phyloP scores from a whole-genome alignment of 495 filamentous ascomycete genomes.

The Penicillium macrosclerotiorum region DNA sequence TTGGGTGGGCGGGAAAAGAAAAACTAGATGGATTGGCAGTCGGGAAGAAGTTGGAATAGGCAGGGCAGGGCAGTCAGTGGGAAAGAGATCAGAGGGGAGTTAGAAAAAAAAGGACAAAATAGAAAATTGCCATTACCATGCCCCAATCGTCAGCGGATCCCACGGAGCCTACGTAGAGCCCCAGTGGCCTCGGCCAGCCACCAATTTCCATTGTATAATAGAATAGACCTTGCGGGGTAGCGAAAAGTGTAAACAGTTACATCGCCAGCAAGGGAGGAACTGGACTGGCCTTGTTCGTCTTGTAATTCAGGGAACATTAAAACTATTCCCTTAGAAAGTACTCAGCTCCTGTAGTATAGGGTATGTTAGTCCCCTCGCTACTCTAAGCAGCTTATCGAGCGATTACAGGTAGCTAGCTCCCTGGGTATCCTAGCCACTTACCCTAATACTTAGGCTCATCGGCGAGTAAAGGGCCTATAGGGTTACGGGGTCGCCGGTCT shows the following conservation, averaged over 20 bases:
- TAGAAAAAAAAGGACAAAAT: background rate
- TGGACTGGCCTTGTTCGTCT: background rate
- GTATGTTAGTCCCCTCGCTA: too few species aligned
- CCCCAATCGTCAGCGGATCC: background rate
- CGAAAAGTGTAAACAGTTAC: constrained; percentile 15
- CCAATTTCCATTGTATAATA: constrained; percentile 22
- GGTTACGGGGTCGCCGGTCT: too few species aligned
- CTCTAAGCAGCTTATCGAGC: too few species aligned
- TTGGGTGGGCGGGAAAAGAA: constrained; percentile 5
- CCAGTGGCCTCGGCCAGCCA: constrained; percentile 11
- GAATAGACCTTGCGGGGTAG: constrained; percentile 16
- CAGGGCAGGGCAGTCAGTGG: too few species aligned
- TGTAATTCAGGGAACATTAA: too few species aligned
- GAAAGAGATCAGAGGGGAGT: background rate
- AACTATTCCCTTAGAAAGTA: too few species aligned
- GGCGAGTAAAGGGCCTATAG: too few species aligned
- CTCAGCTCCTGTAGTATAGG: too few species aligned
- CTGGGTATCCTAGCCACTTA: too few species aligned
- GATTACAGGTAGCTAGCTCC: too few species aligned
- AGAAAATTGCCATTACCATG: background rate
- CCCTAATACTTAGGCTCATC: too few species aligned
- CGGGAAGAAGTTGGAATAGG: background rate
- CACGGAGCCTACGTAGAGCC: constrained; percentile 1
- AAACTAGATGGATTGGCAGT: background rate
- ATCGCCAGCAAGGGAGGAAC: constrained; percentile 1